Conservation (phyloP, 176 grass and related monocot species). For the Carex littledalei region DNA sequence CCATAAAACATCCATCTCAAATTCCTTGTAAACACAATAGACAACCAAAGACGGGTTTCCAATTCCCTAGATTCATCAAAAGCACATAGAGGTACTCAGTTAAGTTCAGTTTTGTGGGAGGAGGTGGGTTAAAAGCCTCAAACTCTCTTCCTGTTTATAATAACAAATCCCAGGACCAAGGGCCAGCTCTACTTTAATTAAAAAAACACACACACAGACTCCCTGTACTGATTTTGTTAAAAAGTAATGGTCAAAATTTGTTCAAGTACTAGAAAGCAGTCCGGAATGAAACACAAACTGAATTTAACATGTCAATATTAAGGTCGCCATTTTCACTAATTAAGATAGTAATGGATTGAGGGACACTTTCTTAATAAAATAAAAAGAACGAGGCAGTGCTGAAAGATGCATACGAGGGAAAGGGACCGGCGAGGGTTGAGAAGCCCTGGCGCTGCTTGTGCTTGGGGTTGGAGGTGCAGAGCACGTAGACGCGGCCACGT, state of each 20-base stretch:
- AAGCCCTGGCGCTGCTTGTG: constrained; percentile 95
- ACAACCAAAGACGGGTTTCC: too few species aligned
- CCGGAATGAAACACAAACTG: neutral
- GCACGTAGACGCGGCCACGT: constrained; percentile 75
- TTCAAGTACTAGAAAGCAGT: neutral
- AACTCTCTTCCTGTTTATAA: neutral
- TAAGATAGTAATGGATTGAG: neutral
- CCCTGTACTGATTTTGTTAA: neutral
- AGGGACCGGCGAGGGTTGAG: constrained; percentile 51
- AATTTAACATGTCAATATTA: neutral
- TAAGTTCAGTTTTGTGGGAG: neutral
- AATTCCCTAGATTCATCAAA: neutral
- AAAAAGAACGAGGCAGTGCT: neutral
- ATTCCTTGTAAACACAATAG: neutral
- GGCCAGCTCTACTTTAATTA: neutral
- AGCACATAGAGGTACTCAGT: neutral
- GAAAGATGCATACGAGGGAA: neutral
- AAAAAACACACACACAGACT: neutral
- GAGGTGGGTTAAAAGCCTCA: neutral
- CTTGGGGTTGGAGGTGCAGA: constrained; percentile 80
- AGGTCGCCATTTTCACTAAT: neutral
- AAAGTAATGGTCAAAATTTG: neutral
- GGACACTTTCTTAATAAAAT: neutral
- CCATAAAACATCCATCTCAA: neutral
- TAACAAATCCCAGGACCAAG: neutral